These are phyloP conservation scores for Naganishia onofrii DNA, from an alignment of 768 basidiomycete species.

Conservation along the genomic window DNA sequence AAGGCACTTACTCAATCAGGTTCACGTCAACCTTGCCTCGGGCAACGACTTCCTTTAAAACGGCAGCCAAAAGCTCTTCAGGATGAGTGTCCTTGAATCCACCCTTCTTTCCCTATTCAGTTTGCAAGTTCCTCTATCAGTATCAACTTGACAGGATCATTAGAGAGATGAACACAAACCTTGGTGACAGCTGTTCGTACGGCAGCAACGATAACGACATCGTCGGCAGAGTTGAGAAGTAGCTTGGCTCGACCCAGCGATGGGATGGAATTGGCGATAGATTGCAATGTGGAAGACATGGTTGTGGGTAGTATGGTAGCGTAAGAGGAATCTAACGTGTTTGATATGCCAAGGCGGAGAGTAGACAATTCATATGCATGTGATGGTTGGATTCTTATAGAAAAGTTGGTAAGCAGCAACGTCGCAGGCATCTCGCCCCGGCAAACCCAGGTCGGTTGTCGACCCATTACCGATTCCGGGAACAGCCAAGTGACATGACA, in stretches of 20 bases:
- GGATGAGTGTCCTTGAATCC: conserved; percentile 83
- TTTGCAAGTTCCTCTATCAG: conserved; percentile 9
- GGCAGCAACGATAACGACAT: conserved; percentile 86
- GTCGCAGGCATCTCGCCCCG: neutral
- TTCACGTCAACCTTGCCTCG: conserved; percentile 45
- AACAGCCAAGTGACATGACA: neutral
- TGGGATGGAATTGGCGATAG: conserved; percentile 46
- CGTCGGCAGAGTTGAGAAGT: conserved; percentile 71
- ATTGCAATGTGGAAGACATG: conserved; percentile 49
- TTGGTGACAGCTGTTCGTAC: conserved; percentile 89
- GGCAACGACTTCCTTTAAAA: conserved; percentile 66
- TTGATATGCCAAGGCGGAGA: neutral
- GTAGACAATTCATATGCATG: neutral
- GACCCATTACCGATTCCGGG: neutral
- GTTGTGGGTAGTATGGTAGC: neutral
- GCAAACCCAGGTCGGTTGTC: neutral
- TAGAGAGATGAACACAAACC: conserved; percentile 55
- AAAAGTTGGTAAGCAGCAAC: neutral
- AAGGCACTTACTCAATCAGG: conserved; percentile 46
- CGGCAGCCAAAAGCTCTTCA: conserved; percentile 76
- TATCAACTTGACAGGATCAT: neutral
- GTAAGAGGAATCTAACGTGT: neutral
- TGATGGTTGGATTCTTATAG: neutral
- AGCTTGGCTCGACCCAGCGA: conserved; percentile 56
- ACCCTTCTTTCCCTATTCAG: conserved; percentile 66